A percentile compares a stretch with the other conserved stretches of the same genome.
phyloP scores from a whole-genome alignment of 2,329 filamentous ascomycete genomes.

The Penicillium sp. region DNA sequence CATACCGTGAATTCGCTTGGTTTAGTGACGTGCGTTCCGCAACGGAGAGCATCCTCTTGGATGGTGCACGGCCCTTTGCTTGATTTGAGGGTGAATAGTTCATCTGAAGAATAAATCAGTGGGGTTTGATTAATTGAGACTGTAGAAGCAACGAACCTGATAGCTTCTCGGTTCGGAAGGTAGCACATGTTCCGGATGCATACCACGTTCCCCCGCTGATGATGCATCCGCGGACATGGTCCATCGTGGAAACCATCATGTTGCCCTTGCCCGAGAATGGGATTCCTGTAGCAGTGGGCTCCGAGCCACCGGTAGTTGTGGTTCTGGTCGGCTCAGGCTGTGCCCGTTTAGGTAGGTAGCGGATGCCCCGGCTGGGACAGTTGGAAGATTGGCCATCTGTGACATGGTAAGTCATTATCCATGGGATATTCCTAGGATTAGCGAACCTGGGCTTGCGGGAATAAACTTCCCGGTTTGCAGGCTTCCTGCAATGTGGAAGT shows the following conservation, averaged over 20 bases:
- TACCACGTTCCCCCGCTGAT: slow-evolving; percentile 66
- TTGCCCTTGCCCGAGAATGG: slow-evolving; percentile 57
- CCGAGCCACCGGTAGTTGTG: slow-evolving; percentile 23
- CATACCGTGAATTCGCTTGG: slow-evolving; percentile 33
- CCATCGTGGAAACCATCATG: slow-evolving; percentile 48
- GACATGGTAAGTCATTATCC: neutral
- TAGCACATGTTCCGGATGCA: slow-evolving; percentile 61
- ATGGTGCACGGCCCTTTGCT: slow-evolving; percentile 58
- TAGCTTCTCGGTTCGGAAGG: slow-evolving; percentile 37
- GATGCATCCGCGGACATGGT: slow-evolving; percentile 53
- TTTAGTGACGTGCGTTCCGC: slow-evolving; percentile 37
- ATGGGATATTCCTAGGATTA: neutral
- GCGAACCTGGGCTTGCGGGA: slow-evolving; percentile 33
- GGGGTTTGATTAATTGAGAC: neutral
- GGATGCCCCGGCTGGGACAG: slow-evolving; percentile 59
- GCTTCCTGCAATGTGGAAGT: slow-evolving; percentile 56
- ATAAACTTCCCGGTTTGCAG: slow-evolving; percentile 36
- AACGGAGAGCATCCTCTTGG: slow-evolving; percentile 50
- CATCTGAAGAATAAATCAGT: slow-evolving; percentile 12
- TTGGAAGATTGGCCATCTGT: slow-evolving; percentile 55
- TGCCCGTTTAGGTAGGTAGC: slow-evolving; percentile 58
- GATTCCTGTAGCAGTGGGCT: slow-evolving; percentile 29
- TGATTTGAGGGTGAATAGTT: slow-evolving; percentile 51
- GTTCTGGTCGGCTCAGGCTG: slow-evolving; percentile 36
- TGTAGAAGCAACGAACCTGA: slow-evolving; percentile 24